These are phyloP conservation scores for Diplodia scrobiculata DNA, from an alignment of 2,329 filamentous ascomycete genomes.

Conservation along the genomic window DNA sequence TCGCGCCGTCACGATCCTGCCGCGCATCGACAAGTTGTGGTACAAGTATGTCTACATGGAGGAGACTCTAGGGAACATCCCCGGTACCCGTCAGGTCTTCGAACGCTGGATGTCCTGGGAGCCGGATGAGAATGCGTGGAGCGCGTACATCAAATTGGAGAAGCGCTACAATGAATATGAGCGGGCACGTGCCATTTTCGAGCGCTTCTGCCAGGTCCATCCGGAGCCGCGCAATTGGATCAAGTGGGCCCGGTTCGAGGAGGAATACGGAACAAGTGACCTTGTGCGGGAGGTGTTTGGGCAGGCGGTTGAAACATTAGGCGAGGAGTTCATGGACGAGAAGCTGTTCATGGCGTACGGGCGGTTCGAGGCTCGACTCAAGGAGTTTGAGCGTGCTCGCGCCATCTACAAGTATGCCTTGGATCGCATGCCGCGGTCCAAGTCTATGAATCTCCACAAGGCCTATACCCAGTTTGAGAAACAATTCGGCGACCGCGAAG, in stretches of 20 bases:
- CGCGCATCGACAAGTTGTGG: slow-evolving; percentile 93
- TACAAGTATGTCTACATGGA: slow-evolving; percentile 99
- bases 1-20: slow-evolving; percentile 87
- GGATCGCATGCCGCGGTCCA: slow-evolving; percentile 85
- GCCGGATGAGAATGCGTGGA: slow-evolving; percentile 93
- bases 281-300: slow-evolving; percentile 90
- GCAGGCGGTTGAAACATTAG: slow-evolving; percentile 80
- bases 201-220: slow-evolving; percentile 87
- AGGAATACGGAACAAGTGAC: slow-evolving; percentile 90
- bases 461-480: slow-evolving; percentile 98
- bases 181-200: slow-evolving; percentile 84
- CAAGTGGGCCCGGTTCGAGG: slow-evolving; percentile 97
- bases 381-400: slow-evolving; percentile 89
- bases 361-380: slow-evolving; percentile 90
- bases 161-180: slow-evolving; percentile 93
- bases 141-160: slow-evolving; percentile 94
- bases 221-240: slow-evolving; percentile 97
- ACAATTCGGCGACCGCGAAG: slow-evolving; percentile 90
- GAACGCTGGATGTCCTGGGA: slow-evolving; percentile 99
- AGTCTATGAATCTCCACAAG: slow-evolving; percentile 82
- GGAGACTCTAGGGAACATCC: slow-evolving; percentile 92
- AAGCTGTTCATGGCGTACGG: slow-evolving; percentile 93
- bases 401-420: slow-evolving; percentile 97
- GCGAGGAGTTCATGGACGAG: slow-evolving; percentile 95
- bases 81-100: slow-evolving; percentile 89